Evolutionary conservation across 129 eudicot species (phyloP).

Genomic region (Tagetes patula): DNA sequence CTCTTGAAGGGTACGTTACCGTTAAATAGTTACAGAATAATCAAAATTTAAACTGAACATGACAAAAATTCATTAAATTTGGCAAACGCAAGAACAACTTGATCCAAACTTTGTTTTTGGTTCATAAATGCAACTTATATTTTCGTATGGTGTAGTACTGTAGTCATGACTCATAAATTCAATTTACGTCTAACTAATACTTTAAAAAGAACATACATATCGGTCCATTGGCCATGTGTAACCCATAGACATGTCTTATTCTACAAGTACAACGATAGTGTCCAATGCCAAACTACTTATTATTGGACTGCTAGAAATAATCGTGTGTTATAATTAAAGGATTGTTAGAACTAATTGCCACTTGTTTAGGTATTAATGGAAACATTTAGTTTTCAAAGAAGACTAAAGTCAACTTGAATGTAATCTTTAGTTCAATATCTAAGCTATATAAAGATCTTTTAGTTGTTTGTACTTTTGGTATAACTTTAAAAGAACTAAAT

Average conservation of each 20-base stretch:
- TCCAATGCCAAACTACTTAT: neutral
- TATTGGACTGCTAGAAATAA: no score
- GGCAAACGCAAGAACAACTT: neutral
- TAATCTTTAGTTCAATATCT: no score
- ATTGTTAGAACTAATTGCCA: neutral
- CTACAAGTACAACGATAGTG: neutral
- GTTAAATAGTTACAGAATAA: no score
- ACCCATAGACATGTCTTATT: neutral
- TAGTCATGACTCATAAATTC: neutral
- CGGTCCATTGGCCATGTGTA: neutral
- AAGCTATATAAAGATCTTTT: no score
- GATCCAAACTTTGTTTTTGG: neutral
- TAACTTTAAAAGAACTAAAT: no score
- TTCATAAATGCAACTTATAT: neutral
- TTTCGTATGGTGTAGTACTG: neutral
- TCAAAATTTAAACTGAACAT: no score
- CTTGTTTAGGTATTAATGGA: neutral
- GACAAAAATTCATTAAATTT: neutral
- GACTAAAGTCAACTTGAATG: no score
- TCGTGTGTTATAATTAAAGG: neutral
- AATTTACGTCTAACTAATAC: neutral
- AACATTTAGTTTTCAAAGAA: no score
- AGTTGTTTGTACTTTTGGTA: no score
- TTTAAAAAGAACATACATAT: neutral
- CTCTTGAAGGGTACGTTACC: no score